phyloP scores from a whole-genome alignment of 768 basidiomycete species.

The Imleria badia region DNA sequence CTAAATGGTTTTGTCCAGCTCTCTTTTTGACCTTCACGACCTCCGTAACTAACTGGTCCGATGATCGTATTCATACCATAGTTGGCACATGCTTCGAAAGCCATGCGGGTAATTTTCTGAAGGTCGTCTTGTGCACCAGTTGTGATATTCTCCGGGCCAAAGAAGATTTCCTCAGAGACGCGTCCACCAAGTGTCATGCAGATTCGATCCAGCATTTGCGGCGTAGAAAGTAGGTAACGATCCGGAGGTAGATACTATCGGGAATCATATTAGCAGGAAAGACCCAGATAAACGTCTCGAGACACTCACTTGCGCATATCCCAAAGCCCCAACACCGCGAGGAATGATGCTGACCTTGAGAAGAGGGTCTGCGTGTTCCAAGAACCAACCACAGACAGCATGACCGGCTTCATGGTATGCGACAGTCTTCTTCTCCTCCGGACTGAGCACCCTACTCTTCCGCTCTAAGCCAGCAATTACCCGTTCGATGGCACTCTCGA shows the following conservation, averaged over 20 bases:
- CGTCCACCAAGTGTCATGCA: slow-evolving; percentile 99
- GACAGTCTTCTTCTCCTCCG: slow-evolving; percentile 97
- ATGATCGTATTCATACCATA: slow-evolving; percentile 97
- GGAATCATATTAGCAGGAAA: slow-evolving; percentile 8
- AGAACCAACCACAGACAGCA: slow-evolving; percentile 97
- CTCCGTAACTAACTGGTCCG: slow-evolving; percentile 95
- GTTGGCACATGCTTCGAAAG: slow-evolving; percentile 92
- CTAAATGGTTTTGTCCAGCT: slow-evolving; percentile 97
- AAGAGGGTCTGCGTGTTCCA: slow-evolving; percentile 95
- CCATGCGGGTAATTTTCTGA: slow-evolving; percentile 97
- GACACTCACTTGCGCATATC: slow-evolving; percentile 83
- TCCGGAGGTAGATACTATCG: slow-evolving; percentile 89
- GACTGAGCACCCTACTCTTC: slow-evolving; percentile 89
- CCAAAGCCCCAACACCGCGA: slow-evolving; percentile 90
- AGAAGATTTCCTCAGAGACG: slow-evolving; percentile 98
- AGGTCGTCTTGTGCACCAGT: slow-evolving; percentile 98
- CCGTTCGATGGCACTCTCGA: slow-evolving; percentile 96
- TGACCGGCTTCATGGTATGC: slow-evolving; percentile 99
- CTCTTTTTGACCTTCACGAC: slow-evolving; percentile 80
- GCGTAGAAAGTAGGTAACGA: slow-evolving; percentile 91
- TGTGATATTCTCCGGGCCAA: slow-evolving; percentile 87
- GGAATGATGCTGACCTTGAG: slow-evolving; percentile 99
- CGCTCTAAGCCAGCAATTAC: slow-evolving; percentile 97
- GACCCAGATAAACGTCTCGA: background rate
- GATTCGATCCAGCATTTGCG: slow-evolving; percentile 93